phyloP scores from a whole-genome alignment of 176 grass and related monocot species.

The Rhynchospora tenuis region DNA sequence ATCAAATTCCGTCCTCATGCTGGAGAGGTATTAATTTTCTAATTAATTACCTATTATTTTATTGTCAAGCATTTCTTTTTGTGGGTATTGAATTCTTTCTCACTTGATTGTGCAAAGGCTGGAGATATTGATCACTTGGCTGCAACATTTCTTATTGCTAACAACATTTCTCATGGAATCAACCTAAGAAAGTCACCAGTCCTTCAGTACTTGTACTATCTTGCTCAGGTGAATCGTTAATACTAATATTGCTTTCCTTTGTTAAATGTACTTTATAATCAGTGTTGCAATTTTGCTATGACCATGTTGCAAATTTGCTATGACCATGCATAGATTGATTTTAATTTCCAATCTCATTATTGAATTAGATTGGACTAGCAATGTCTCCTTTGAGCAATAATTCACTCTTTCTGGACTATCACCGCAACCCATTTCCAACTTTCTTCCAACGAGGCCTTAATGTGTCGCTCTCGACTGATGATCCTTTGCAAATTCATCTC shows the following conservation, averaged over 20 bases:
- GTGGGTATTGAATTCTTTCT: slow-evolving; percentile 23
- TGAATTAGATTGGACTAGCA: slow-evolving; percentile 84
- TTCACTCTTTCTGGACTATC: slow-evolving; percentile 96
- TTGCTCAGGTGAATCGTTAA: slow-evolving; percentile 68
- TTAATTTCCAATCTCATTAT: slow-evolving; percentile 23
- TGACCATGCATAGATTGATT: not conserved
- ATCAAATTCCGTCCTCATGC: slow-evolving; percentile 97
- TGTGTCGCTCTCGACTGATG: slow-evolving; percentile 92
- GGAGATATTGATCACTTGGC: slow-evolving; percentile 92
- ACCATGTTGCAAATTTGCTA: not conserved
- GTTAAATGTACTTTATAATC: not conserved
- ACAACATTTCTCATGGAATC: slow-evolving; percentile 92
- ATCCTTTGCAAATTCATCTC: slow-evolving; percentile 99
- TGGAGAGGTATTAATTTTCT: slow-evolving; percentile 72
- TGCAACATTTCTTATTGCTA: slow-evolving; percentile 78
- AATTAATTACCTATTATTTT: not conserved
- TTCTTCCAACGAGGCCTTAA: slow-evolving; percentile 93
- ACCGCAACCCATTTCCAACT: slow-evolving; percentile 82
- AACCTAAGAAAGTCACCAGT: slow-evolving; percentile 96
- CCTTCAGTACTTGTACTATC: slow-evolving; percentile 96
- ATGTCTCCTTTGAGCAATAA: slow-evolving; percentile 97
- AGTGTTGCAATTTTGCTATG: not conserved
- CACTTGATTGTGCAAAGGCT: slow-evolving; percentile 38
- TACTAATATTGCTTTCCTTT: not conserved
- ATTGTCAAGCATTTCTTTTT: slow-evolving; percentile 21